A percentile compares a stretch with the other conserved stretches of the same genome.
phyloP scores from a whole-genome alignment of 2,329 filamentous ascomycete species.

The Hansfordia pulvinata region DNA sequence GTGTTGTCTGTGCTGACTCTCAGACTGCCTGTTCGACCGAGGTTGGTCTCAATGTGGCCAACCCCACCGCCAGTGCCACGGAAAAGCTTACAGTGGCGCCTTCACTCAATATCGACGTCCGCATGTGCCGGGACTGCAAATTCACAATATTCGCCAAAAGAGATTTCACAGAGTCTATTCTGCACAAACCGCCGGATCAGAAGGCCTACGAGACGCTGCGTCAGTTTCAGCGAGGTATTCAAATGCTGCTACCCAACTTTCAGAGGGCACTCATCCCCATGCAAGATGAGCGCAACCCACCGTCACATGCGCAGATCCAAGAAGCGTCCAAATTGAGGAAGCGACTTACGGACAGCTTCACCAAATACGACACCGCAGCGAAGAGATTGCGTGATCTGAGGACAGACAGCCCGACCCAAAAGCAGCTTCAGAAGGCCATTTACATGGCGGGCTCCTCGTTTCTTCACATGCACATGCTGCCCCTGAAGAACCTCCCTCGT shows the following conservation, averaged over 20 bases:
- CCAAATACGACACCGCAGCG: constrained; percentile 74
- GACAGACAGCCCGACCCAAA: constrained; percentile 58
- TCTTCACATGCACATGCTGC: constrained; percentile 81
- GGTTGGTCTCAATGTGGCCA: constrained; percentile 63
- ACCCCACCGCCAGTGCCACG: constrained; percentile 28
- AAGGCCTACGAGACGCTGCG: constrained; percentile 70
- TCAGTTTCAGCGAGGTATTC: constrained; percentile 81
- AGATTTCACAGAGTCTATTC: constrained; percentile 62
- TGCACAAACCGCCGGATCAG: constrained; percentile 58
- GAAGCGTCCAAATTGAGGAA: constrained; percentile 86
- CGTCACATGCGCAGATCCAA: constrained; percentile 54
- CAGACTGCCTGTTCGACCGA: constrained; percentile 76
- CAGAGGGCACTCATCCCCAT: constrained; percentile 62
- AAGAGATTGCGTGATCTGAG: constrained; percentile 69
- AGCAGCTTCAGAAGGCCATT: constrained; percentile 65
- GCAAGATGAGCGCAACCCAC: constrained; percentile 39
- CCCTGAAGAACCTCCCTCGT: constrained; percentile 61
- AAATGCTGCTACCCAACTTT: constrained; percentile 68
- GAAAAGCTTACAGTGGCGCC: constrained; percentile 21
- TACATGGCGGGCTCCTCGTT: constrained; percentile 74
- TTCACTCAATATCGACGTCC: constrained; percentile 58
- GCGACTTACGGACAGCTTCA: constrained; percentile 75
- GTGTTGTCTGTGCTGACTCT: constrained; percentile 82
- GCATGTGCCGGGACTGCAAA: constrained; percentile 86
- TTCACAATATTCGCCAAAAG: constrained; percentile 47